phyloP scores from a whole-genome alignment of 352 stramenopile genomes.

The Globisporangium paddicum region DNA sequence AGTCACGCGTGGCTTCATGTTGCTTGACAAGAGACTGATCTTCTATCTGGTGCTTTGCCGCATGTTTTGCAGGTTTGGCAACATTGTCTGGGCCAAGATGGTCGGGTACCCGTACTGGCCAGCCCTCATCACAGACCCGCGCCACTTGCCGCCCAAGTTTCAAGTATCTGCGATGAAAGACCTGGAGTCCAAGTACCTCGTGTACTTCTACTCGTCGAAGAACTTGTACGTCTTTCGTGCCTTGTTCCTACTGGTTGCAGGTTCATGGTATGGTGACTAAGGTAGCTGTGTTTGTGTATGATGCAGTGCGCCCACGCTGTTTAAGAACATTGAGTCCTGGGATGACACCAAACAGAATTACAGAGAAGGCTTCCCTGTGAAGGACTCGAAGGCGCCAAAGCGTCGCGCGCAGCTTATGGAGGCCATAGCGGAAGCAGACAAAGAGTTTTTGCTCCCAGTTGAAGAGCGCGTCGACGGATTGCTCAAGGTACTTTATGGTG shows the following conservation, averaged over 20 bases:
- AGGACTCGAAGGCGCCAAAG: slow-evolving; percentile 73
- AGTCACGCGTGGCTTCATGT: not conserved
- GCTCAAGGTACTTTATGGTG: slow-evolving; percentile 26
- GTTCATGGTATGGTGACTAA: not conserved
- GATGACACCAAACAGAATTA: slow-evolving; percentile 72
- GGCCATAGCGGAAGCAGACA: slow-evolving; percentile 70
- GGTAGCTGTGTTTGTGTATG: not conserved
- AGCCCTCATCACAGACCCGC: slow-evolving; percentile 63
- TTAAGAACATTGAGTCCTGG: slow-evolving; percentile 68
- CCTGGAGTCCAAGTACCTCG: slow-evolving; percentile 64
- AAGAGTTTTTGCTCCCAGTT: slow-evolving; percentile 50
- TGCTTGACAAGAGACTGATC: not conserved
- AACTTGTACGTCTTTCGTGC: slow-evolving; percentile 48
- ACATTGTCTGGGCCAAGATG: slow-evolving; percentile 84
- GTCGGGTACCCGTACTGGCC: slow-evolving; percentile 79
- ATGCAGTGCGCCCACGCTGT: slow-evolving; percentile 42
- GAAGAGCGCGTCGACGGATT: slow-evolving; percentile 52
- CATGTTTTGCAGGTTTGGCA: slow-evolving; percentile 45
- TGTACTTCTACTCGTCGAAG: slow-evolving; percentile 78
- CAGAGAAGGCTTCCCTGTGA: slow-evolving; percentile 49
- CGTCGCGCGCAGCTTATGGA: slow-evolving; percentile 56
- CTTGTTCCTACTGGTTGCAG: not conserved
- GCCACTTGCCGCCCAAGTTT: slow-evolving; percentile 35
- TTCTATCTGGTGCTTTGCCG: not conserved
- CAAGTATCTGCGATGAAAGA: slow-evolving; percentile 44